These are phyloP conservation scores for Stephanodiscus triporus DNA, from an alignment of 108 stramenopile genomes.

Conservation along the genomic window DNA sequence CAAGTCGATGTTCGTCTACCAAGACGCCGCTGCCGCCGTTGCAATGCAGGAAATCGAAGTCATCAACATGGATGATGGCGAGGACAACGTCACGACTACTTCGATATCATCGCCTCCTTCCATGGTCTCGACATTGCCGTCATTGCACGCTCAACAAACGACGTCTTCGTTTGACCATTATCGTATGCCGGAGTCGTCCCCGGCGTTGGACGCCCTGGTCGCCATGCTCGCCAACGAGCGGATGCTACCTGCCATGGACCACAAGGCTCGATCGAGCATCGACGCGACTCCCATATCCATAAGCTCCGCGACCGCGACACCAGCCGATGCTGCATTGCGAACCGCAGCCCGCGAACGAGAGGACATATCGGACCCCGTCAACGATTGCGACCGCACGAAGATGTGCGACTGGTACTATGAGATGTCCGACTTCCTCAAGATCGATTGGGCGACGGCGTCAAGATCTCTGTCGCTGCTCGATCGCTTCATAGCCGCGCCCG, in stretches of 20 bases:
- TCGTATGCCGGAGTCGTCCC: neutral
- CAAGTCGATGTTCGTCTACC: slow-evolving; percentile 2
- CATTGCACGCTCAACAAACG: slow-evolving; percentile 2
- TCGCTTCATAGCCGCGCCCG: slow-evolving; percentile 43
- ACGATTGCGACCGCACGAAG: slow-evolving; percentile 40
- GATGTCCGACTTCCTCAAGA: slow-evolving; percentile 49
- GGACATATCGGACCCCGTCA: slow-evolving; percentile 13
- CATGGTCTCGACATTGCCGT: neutral
- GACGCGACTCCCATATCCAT: slow-evolving; percentile 14
- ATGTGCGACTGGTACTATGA: slow-evolving; percentile 56
- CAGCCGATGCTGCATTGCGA: neutral
- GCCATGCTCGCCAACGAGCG: slow-evolving; percentile 25
- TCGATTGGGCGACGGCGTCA: slow-evolving; percentile 40
- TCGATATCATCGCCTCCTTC: slow-evolving; percentile 9
- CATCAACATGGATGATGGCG: slow-evolving; percentile 26
- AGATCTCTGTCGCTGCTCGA: slow-evolving; percentile 41
- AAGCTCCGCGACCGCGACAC: neutral
- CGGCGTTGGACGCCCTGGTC: slow-evolving; percentile 14
- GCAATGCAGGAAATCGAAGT: slow-evolving; percentile 52
- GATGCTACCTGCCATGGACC: slow-evolving; percentile 2
- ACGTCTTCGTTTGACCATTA: neutral
- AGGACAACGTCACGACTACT: slow-evolving; percentile 38
- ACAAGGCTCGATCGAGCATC: neutral
- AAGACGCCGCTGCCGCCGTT: slow-evolving; percentile 2
- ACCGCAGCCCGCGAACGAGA: slow-evolving; percentile 1